Evolutionary conservation across 768 basidiomycete species (phyloP).

Genomic region (Lactarius psammicola): DNA sequence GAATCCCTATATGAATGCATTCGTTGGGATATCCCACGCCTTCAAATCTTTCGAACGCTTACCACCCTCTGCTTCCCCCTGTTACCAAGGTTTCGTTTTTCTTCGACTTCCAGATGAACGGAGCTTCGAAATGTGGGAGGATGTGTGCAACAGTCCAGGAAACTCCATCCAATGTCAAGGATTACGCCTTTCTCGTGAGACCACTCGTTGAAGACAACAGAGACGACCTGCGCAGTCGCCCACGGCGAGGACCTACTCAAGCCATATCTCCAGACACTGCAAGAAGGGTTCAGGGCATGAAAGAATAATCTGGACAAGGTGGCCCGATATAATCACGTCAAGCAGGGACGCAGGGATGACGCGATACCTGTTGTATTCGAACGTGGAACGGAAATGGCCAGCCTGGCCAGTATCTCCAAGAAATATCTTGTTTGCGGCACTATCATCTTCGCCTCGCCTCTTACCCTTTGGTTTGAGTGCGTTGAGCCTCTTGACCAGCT

Average conservation of each 20-base stretch:
- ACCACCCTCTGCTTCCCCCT: conserved; percentile 19
- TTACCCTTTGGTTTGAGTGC: conserved; percentile 20
- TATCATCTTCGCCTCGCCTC: conserved; percentile 20
- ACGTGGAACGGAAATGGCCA: conserved; percentile 22
- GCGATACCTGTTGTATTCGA: conserved; percentile 25
- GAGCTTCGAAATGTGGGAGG: conserved; percentile 14
- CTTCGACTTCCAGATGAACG: conserved; percentile 20
- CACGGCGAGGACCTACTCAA: conserved; percentile 15
- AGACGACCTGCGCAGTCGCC: conserved; percentile 11
- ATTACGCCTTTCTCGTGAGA: conserved; percentile 19
- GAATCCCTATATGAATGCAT: conserved; percentile 12
- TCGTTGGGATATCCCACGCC: background rate
- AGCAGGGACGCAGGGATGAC: background rate
- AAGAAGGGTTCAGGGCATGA: conserved; percentile 18
- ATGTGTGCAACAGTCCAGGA: conserved; percentile 5
- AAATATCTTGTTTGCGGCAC: conserved; percentile 23
- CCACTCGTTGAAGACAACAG: conserved; percentile 27
- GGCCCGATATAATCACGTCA: background rate
- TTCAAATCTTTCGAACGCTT: background rate
- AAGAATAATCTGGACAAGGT: conserved; percentile 18
- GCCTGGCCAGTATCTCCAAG: conserved; percentile 3
- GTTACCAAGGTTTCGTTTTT: conserved; percentile 21
- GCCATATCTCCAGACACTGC: conserved; percentile 18
- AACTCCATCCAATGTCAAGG: conserved; percentile 28
- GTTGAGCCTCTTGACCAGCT: conserved; percentile 21